These are phyloP conservation scores for Coleophoma crateriformis DNA, from an alignment of 2,329 filamentous ascomycete genomes.

Conservation along the genomic window DNA sequence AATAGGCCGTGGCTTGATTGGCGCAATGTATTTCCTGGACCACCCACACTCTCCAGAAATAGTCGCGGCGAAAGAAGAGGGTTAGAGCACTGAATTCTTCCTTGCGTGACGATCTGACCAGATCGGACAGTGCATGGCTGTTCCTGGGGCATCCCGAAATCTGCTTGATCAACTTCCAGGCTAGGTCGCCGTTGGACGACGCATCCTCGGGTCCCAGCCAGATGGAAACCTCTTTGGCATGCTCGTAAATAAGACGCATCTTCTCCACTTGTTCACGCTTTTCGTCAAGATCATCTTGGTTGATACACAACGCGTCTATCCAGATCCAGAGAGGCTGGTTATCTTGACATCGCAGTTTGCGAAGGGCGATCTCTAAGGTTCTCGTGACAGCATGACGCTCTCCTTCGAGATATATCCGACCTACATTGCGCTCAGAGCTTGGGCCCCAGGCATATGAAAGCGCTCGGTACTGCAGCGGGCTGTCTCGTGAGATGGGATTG, in stretches of 20 bases:
- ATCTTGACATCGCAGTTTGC: constrained; percentile 1
- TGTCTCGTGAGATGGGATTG: neutral
- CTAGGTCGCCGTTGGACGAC: neutral
- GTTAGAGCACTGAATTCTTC: constrained; percentile 6
- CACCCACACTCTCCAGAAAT: constrained; percentile 10
- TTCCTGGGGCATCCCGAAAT: neutral
- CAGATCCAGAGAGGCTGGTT: neutral
- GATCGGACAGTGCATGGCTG: neutral
- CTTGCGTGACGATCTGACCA: neutral
- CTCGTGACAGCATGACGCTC: neutral
- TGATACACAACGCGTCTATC: neutral
- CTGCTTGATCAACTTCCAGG: constrained; percentile 1
- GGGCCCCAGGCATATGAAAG: constrained; percentile 8
- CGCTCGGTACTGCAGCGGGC: constrained; percentile 2
- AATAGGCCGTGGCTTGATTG: constrained; percentile 4
- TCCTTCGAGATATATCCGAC: constrained; percentile 3
- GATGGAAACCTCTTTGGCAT: constrained; percentile 2
- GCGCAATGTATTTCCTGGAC: constrained; percentile 7
- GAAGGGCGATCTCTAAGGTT: constrained; percentile 6
- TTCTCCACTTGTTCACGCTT: constrained; percentile 3
- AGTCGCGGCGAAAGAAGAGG: constrained; percentile 4
- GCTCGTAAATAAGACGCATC: constrained; percentile 9
- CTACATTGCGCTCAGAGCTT: neutral
- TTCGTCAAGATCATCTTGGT: constrained; percentile 3
- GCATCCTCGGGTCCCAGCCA: constrained; percentile 3